A percentile compares a stretch with the other conserved stretches of the same genome.
phyloP scores from a whole-genome alignment of 1,284 basidiomycete genomes.

The Leccinum ambiguum region DNA sequence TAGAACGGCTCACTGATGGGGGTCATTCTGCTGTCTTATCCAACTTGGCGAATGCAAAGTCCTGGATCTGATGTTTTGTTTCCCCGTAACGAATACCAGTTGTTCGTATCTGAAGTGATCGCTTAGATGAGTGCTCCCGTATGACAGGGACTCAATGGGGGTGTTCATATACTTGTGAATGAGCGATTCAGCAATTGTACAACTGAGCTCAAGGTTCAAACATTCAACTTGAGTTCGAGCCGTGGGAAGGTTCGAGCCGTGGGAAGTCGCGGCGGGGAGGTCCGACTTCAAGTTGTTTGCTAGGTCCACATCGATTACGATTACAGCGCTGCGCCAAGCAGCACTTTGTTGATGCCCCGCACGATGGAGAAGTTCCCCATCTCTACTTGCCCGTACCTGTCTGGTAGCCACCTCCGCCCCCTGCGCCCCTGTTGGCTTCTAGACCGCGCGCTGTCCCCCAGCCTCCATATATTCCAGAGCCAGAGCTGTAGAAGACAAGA shows the following conservation, averaged over 20 bases:
- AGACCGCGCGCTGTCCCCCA: conserved; percentile 30
- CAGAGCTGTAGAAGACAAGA: conserved; percentile 81
- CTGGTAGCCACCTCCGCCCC: conserved; percentile 29
- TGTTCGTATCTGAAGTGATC: too few relatives aligned
- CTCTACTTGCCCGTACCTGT: conserved; percentile 41
- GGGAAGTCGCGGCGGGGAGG: conserved; percentile 57
- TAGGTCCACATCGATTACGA: conserved; percentile 17
- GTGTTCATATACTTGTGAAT: conserved; percentile 22
- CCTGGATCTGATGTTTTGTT: too few relatives aligned
- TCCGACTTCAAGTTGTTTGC: conserved; percentile 28
- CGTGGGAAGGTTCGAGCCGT: conserved; percentile 45
- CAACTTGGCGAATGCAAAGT: too few relatives aligned
- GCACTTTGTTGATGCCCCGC: conserved; percentile 8
- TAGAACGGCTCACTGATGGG: too few relatives aligned
- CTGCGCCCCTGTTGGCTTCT: conserved; percentile 33
- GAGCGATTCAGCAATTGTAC: conserved; percentile 44
- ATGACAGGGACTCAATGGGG: too few relatives aligned
- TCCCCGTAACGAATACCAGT: too few relatives aligned
- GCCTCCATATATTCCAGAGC: conserved; percentile 27
- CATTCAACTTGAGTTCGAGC: conserved; percentile 35
- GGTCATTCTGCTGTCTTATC: too few relatives aligned
- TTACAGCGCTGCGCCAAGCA: conserved; percentile 20
- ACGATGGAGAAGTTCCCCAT: conserved; percentile 28
- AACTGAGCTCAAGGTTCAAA: conserved; percentile 37
- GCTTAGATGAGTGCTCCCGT: too few relatives aligned